These are phyloP conservation scores for Fagus crenata DNA, from an alignment of 306 rosid species.

Conservation along the genomic window DNA sequence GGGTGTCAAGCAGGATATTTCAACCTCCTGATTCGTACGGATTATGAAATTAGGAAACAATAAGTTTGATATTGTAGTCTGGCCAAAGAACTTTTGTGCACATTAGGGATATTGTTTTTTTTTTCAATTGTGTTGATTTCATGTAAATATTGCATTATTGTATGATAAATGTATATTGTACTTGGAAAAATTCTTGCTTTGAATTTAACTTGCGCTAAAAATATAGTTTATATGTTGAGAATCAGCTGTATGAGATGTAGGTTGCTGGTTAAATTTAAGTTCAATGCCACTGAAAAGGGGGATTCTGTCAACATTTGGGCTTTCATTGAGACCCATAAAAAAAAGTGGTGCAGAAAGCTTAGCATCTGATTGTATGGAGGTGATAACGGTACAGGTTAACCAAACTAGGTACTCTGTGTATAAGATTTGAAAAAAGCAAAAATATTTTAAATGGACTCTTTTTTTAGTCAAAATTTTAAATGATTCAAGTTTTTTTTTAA, in stretches of 20 bases:
- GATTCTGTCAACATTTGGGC: no score
- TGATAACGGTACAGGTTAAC: no score
- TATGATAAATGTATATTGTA: not conserved
- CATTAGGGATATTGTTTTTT: not conserved
- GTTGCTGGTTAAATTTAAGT: not conserved
- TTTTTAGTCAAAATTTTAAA: no score
- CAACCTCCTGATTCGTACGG: not conserved
- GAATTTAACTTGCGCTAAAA: not conserved
- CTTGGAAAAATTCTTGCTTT: not conserved
- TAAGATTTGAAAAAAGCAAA: no score
- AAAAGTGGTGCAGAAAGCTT: no score
- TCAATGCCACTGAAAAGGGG: no score
- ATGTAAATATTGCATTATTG: not conserved
- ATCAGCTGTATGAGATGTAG: not conserved
- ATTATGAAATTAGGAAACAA: not conserved
- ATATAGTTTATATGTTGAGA: not conserved
- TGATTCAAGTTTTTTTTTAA: no score
- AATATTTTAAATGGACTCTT: no score
- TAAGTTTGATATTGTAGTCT: not conserved
- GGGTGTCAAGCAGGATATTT: not conserved
- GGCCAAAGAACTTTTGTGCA: not conserved
- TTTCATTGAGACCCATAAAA: no score
- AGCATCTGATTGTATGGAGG: no score
- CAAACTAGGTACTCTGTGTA: no score
- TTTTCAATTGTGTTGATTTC: not conserved